Evolutionary conservation across 164 flowering plant species (phyloP).

Genomic region (Buxus sempervirens): DNA sequence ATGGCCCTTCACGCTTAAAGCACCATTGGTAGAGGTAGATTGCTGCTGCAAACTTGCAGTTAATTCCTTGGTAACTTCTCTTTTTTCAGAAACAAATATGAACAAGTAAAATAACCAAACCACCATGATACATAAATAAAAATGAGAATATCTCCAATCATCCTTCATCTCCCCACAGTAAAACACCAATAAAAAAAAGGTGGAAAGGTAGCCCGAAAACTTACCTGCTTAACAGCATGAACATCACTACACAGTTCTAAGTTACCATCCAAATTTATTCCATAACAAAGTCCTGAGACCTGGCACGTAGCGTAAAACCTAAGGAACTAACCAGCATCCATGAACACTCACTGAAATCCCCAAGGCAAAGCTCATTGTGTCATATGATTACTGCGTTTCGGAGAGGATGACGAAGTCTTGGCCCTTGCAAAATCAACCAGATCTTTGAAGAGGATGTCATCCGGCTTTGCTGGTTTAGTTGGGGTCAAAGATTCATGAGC

Average conservation of each 20-base stretch:
- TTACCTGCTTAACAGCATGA: neutral
- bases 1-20: too few relatives aligned
- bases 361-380: slow-evolving; percentile 29
- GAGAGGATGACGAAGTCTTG: slow-evolving; percentile 60
- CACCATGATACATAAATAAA: neutral
- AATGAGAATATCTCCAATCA: neutral
- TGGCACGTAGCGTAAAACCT: neutral
- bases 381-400: slow-evolving; percentile 43
- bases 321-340: slow-evolving; percentile 7
- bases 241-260: neutral
- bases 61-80: too few relatives aligned
- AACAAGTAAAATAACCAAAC: neutral
- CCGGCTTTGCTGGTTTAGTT: slow-evolving; percentile 46
- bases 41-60: too few relatives aligned
- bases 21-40: too few relatives aligned
- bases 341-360: slow-evolving; percentile 2
- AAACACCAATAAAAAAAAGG: neutral
- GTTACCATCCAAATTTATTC: neutral
- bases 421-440: slow-evolving; percentile 89
- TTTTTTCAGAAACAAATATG: too few relatives aligned
- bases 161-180: neutral
- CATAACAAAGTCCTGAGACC: neutral
- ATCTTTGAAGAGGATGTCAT: slow-evolving; percentile 75
- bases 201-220: neutral
- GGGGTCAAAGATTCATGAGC: slow-evolving; percentile 36